A percentile compares a stretch with the other conserved stretches of the same genome.
Evolutionary conservation across 192 early-diverging fungal species (phyloP).

Genomic region (Radiomyces spectabilis): DNA sequence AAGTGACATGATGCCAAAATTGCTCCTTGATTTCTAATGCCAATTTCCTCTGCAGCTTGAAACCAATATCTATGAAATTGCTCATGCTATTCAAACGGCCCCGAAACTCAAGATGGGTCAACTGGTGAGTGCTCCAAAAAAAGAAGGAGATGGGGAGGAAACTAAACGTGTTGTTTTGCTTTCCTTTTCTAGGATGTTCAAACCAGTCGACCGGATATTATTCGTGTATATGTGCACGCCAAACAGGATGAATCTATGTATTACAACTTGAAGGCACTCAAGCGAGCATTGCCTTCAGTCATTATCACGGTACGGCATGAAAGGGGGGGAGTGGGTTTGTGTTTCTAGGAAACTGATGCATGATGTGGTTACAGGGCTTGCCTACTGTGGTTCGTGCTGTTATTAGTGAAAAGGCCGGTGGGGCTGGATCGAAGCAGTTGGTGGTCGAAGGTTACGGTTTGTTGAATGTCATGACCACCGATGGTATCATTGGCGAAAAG

Average conservation of each 20-base stretch:
- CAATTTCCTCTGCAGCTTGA: conserved; percentile 71
- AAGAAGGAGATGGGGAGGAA: background rate
- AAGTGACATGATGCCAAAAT: too few relatives aligned
- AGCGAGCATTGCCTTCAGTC: conserved; percentile 79
- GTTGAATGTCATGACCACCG: conserved; percentile 89
- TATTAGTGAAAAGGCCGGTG: conserved; percentile 60
- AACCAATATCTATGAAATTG: conserved; percentile 68
- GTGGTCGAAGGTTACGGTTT: conserved; percentile 93
- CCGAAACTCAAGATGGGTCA: conserved; percentile 85
- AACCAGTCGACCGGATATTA: conserved; percentile 48
- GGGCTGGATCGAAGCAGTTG: conserved; percentile 55
- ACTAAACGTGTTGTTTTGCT: background rate
- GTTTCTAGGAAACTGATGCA: background rate
- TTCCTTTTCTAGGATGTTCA: conserved; percentile 46
- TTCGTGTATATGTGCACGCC: conserved; percentile 56
- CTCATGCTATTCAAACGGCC: conserved; percentile 66
- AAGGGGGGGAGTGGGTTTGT: too few relatives aligned
- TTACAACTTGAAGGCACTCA: conserved; percentile 73
- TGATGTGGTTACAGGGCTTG: conserved; percentile 50
- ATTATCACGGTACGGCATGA: conserved; percentile 59
- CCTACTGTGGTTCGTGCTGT: conserved; percentile 79
- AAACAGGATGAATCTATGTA: conserved; percentile 57
- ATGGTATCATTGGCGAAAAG: conserved; percentile 76
- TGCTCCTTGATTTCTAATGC: too few relatives aligned
- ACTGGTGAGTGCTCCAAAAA: conserved; percentile 25